Evolutionary conservation across 345 rosid genomes (phyloP).

Genomic region (Crucihimalaya himalaica): DNA sequence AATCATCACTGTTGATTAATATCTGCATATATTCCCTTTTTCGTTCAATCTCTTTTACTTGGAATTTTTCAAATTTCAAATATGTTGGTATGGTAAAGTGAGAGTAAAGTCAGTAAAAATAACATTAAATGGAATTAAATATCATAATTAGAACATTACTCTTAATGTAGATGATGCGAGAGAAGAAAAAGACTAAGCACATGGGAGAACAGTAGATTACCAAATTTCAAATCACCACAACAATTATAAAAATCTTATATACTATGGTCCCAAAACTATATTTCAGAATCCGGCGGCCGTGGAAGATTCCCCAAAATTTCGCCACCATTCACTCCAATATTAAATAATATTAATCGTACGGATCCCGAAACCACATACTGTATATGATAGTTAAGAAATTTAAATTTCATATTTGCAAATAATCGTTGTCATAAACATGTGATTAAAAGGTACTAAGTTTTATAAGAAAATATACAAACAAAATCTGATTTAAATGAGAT

Average conservation of each 20-base stretch:
- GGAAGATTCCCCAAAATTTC: slow-evolving; percentile 38
- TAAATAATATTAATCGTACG: not conserved
- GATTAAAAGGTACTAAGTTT: not conserved
- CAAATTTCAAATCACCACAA: slow-evolving; percentile 26
- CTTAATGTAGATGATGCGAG: slow-evolving; percentile 28
- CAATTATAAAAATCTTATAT: slow-evolving; percentile 3
- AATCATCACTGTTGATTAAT: not conserved
- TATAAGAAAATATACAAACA: slow-evolving; percentile 16
- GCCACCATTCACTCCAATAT: slow-evolving; percentile 43
- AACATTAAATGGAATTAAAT: slow-evolving; percentile 1
- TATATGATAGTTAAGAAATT: not conserved
- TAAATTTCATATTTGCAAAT: not conserved
- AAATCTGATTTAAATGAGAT: slow-evolving; percentile 18
- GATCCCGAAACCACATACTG: not conserved
- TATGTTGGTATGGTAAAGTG: slow-evolving; percentile 4
- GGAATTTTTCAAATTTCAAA: slow-evolving; percentile 18
- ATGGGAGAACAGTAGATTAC: slow-evolving; percentile 34
- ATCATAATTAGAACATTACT: slow-evolving; percentile 17
- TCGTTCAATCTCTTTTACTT: not conserved
- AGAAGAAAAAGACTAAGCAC: slow-evolving; percentile 33
- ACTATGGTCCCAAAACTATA: slow-evolving; percentile 14
- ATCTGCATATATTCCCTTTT: not conserved
- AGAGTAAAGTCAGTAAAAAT: not conserved
- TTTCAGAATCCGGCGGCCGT: slow-evolving; percentile 38
- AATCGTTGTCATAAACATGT: not conserved